A percentile compares a stretch with the other conserved stretches of the same genome.
phyloP scores from a whole-genome alignment of 176 grass and related monocot species.

The Phyllostachys edulis region DNA sequence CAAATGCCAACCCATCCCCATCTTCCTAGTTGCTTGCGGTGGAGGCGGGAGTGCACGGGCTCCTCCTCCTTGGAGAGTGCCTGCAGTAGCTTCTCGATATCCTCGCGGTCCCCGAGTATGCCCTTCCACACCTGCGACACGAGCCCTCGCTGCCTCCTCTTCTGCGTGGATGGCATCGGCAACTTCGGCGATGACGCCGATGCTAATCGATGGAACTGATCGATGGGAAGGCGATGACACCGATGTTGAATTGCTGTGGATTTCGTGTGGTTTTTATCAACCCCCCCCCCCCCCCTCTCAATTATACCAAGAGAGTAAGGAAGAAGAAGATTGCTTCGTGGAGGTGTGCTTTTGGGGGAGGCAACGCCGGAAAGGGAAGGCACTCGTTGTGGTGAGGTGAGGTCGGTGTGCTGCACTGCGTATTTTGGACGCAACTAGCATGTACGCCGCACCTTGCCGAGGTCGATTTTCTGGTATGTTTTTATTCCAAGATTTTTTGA shows the following conservation, averaged over 20 bases:
- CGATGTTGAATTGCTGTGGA: background rate
- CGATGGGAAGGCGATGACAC: background rate
- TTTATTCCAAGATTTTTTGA: no score
- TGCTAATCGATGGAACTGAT: background rate
- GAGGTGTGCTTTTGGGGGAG: no score
- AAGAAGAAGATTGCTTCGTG: constrained; percentile 31
- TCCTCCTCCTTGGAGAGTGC: constrained; percentile 83
- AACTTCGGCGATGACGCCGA: constrained; percentile 31
- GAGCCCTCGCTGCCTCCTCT: constrained; percentile 45
- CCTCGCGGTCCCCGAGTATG: constrained; percentile 66
- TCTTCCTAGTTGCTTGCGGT: no score
- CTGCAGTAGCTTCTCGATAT: constrained; percentile 85
- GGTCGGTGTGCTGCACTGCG: no score
- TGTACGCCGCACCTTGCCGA: no score
- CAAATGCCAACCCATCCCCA: no score
- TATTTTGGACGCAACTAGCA: no score
- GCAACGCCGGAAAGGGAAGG: no score
- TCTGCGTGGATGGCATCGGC: constrained; percentile 31
- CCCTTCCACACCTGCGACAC: constrained; percentile 73
- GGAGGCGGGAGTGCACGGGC: constrained; percentile 57
- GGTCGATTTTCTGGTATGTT: no score
- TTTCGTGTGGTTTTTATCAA: background rate
- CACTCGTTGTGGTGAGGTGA: no score
- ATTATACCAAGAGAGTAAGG: background rate
- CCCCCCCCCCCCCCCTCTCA: no score